Percentiles rank a stretch among this genome's conserved stretches.
These are phyloP conservation scores for Paramecium sexaurelia DNA, from an alignment of 73 alveolate species.

Conservation along the genomic window DNA sequence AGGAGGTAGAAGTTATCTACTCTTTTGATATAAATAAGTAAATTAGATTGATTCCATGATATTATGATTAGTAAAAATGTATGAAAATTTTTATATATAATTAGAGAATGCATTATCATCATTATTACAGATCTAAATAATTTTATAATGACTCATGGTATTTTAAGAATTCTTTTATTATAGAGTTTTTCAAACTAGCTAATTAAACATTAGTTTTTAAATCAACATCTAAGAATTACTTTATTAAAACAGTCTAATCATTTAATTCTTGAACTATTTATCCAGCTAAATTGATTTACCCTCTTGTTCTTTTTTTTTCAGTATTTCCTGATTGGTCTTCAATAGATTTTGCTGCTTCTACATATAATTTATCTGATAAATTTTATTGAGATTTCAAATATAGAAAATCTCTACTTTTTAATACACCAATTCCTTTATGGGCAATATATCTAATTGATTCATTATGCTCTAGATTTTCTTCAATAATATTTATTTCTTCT, in stretches of 20 bases:
- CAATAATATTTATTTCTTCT: background rate
- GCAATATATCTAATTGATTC: slow-evolving; percentile 15
- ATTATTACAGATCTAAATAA: background rate
- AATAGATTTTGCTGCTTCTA: slow-evolving; percentile 12
- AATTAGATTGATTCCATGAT: too few species aligned
- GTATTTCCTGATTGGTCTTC: background rate
- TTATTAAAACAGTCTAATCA: background rate
- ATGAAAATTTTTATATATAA: too few species aligned
- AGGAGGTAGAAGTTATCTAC: too few species aligned
- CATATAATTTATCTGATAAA: background rate
- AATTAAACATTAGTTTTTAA: slow-evolving; percentile 13
- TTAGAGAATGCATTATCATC: background rate
- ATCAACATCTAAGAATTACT: slow-evolving; percentile 41
- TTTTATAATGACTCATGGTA: background rate
- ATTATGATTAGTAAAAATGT: too few species aligned
- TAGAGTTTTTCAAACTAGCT: background rate
- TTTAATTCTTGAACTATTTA: background rate
- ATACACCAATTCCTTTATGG: background rate
- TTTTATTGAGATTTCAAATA: background rate
- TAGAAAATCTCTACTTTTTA: slow-evolving; percentile 9
- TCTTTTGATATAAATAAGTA: too few species aligned
- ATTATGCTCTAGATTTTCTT: slow-evolving; percentile 10
- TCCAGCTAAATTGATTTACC: slow-evolving; percentile 37
- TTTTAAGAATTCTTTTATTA: background rate
- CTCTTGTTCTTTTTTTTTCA: slow-evolving; percentile 42